Base-by-base conservation (phyloP, 345 rosid genomes). In the Luvunga scandens region DNA sequence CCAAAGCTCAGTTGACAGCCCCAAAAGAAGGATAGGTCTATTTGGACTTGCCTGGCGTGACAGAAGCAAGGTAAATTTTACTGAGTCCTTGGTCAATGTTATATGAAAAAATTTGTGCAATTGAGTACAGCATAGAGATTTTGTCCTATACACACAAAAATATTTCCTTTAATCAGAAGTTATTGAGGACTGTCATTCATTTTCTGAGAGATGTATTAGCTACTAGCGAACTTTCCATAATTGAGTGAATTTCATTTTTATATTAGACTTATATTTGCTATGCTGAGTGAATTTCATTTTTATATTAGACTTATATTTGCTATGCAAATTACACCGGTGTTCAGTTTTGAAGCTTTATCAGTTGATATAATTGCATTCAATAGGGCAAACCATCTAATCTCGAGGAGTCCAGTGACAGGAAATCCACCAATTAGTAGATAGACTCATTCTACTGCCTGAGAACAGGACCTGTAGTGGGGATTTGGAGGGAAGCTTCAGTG, bases 31-130 rank as follows among this genome's bases (percentile, higher is more conserved):
- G 85, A 79, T 78, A 24, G 83, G 93, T 48, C 78, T 90, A 70
- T 92, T 93, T 75, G 91, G 91, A 53, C 87, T 91, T 75, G 91
- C 92, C 33, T 91, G 99, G 98, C 92, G 91, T 3, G 94, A 94
- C 82, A 81, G 77, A 80, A 91, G 77, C 89, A 95, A 93, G 99
- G 99, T 91, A 82, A 85, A 62, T 64, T n/a, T 33, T 22, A 69
- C 30, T 39, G 55, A 8, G 30, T 60, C 78, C 34, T 72, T 66
- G 39, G 60, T 57, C 36, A 71, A 6, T 24, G 65, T 73, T 57
- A 56, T 9, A 25, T 66, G 61, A 34, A 65, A 36, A 64, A 64
- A 27, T 19, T 24, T 55, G 63, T 14, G 33, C 6, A 7, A 67
- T 5, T 56, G 42, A 55, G 63, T 25, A 30, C 9, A 69, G 25